A percentile compares a stretch with the other conserved stretches of the same genome.
Evolutionary conservation across 768 basidiomycete genomes (phyloP).

Genomic region (Fomitopsis pulvina): DNA sequence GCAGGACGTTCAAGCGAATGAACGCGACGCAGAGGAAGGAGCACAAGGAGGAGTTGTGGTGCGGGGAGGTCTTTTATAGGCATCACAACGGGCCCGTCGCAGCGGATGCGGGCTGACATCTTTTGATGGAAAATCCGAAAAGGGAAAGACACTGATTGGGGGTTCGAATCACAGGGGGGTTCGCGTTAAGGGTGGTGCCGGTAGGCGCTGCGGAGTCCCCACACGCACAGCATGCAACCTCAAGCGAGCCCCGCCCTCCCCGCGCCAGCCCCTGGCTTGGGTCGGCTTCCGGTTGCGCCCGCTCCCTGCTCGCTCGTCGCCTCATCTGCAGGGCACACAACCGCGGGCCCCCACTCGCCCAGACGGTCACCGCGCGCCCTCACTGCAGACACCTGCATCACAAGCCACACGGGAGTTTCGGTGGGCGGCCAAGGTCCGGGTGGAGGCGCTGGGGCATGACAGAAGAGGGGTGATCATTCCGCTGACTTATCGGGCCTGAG

Average conservation of each 20-base stretch:
- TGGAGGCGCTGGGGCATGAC: no score
- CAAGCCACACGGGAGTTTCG: no score
- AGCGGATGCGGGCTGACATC: neutral
- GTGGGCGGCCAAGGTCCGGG: no score
- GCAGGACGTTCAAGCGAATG: neutral
- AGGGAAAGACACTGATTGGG: neutral
- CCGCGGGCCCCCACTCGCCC: no score
- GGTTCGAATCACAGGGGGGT: conserved; percentile 1
- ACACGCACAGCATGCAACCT: neutral
- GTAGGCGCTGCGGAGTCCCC: conserved; percentile 9
- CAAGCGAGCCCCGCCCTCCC: conserved; percentile 2
- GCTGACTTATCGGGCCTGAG: no score
- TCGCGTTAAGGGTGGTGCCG: conserved; percentile 4
- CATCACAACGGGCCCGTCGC: neutral
- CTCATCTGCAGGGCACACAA: neutral
- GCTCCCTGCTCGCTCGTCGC: neutral
- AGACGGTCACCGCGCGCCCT: no score
- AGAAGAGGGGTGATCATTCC: no score
- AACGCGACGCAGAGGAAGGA: neutral
- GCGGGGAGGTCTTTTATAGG: neutral
- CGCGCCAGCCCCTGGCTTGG: neutral
- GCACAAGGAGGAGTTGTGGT: neutral
- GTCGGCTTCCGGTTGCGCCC: neutral
- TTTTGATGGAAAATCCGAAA: neutral
- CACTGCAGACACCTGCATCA: no score